Conservation (phyloP, 2,329 filamentous ascomycete species). For the Phyllachora maydis region DNA sequence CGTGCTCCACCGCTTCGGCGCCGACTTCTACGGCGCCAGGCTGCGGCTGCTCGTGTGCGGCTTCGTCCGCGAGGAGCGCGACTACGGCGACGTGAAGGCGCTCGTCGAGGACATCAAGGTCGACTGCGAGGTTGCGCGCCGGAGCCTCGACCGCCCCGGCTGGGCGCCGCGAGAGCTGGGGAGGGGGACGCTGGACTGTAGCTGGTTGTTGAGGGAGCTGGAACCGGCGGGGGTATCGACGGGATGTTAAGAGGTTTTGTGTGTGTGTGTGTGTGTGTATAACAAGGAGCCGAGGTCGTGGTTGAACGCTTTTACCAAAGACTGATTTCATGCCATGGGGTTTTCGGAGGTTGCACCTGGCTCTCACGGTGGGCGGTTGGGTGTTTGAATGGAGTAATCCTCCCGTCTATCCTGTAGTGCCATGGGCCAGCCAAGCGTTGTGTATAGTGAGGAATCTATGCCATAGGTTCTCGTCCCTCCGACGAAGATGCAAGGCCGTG, state of each 20-base stretch:
- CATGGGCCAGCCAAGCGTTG: too few species aligned
- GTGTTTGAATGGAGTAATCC: too few species aligned
- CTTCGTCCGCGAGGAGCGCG: conserved; percentile 73
- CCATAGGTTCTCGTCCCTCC: too few species aligned
- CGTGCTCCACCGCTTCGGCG: conserved; percentile 54
- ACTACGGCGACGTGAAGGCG: conserved; percentile 69
- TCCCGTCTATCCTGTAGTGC: too few species aligned
- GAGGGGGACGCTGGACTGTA: conserved; percentile 13
- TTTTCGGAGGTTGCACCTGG: too few species aligned
- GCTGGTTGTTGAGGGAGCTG: conserved; percentile 15
- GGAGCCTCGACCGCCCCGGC: conserved; percentile 44
- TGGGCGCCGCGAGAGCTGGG: conserved; percentile 28
- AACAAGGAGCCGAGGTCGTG: too few species aligned
- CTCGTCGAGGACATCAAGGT: conserved; percentile 73
- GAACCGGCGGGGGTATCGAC: background rate
- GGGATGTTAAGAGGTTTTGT: background rate
- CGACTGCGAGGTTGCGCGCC: conserved; percentile 67
- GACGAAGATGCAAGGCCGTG: too few species aligned
- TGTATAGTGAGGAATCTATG: too few species aligned
- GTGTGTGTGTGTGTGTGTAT: too few species aligned
- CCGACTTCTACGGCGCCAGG: conserved; percentile 68
- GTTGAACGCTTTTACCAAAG: too few species aligned
- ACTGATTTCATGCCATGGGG: too few species aligned
- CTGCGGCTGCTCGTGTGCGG: conserved; percentile 69
- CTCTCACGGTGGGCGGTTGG: too few species aligned